Conservation (phyloP, 345 rosid genomes). For the Fremontodendron californicum region DNA sequence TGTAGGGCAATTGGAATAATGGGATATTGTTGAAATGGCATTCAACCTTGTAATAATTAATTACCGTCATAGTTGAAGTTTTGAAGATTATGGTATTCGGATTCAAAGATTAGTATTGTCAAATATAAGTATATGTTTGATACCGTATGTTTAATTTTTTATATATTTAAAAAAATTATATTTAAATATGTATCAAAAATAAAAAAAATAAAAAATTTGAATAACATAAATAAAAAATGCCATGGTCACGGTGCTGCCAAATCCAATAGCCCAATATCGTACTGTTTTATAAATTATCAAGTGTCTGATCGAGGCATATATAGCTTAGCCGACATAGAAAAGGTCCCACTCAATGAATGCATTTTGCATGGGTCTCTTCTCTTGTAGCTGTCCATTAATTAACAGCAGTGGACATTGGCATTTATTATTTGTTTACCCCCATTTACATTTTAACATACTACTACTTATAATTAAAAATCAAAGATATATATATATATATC, state of each 20-base stretch:
- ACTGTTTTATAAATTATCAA: neutral
- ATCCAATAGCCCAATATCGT: neutral
- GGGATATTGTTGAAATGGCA: neutral
- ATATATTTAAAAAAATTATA: too few species aligned
- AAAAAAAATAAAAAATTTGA: too few species aligned
- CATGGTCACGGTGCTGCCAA: neutral
- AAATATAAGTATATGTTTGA: too few species aligned
- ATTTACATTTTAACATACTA: neutral
- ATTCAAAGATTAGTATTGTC: too few species aligned
- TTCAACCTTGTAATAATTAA: neutral
- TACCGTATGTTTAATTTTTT: too few species aligned
- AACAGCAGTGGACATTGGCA: neutral
- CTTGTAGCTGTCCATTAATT: neutral
- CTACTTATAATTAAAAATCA: neutral
- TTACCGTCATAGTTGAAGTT: too few species aligned
- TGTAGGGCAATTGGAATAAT: neutral
- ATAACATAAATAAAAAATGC: too few species aligned
- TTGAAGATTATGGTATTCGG: too few species aligned
- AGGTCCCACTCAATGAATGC: conserved; percentile 1
- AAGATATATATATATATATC: neutral
- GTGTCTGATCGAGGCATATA: neutral
- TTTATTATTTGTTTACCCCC: neutral
- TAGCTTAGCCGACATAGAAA: conserved; percentile 3
- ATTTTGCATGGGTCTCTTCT: conserved; percentile 1
- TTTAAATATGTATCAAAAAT: too few species aligned